Conservation (phyloP, 768 basidiomycete genomes). For the Boletus reticuloceps region DNA sequence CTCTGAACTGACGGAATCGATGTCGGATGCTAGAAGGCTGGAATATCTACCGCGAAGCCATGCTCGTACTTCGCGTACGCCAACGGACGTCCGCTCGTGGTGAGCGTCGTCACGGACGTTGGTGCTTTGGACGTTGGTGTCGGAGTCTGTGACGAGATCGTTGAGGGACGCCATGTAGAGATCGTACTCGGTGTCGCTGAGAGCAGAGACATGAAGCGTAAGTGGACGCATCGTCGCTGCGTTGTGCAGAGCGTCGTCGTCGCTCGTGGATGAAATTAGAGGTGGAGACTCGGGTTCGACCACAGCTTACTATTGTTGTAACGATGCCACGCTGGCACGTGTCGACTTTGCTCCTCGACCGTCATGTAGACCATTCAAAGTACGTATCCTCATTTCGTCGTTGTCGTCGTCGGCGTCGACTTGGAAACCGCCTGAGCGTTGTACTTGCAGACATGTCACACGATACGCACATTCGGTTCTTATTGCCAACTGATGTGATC, state of each 20-base stretch:
- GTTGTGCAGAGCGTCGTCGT: no score
- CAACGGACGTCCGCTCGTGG: conserved; percentile 53
- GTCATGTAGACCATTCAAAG: neutral
- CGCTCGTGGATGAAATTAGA: no score
- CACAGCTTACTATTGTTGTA: no score
- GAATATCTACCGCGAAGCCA: conserved; percentile 75
- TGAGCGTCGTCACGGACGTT: conserved; percentile 40
- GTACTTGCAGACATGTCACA: conserved; percentile 7
- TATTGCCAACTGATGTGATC: neutral
- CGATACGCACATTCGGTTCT: neutral
- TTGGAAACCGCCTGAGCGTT: neutral
- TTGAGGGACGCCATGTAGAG: conserved; percentile 61
- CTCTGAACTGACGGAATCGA: conserved; percentile 54
- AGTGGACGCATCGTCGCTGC: conserved; percentile 53
- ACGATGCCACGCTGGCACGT: neutral
- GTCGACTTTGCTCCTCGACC: neutral
- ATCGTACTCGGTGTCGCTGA: conserved; percentile 69
- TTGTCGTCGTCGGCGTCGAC: neutral
- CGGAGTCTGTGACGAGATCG: conserved; percentile 44
- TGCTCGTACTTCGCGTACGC: conserved; percentile 65
- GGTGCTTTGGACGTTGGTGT: neutral
- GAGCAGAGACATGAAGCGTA: conserved; percentile 69
- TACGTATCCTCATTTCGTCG: neutral
- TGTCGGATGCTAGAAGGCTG: conserved; percentile 44
- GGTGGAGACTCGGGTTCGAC: no score